These are phyloP conservation scores for Coniochaeta sp. DNA, from an alignment of 2,329 filamentous ascomycete species.

Conservation along the genomic window DNA sequence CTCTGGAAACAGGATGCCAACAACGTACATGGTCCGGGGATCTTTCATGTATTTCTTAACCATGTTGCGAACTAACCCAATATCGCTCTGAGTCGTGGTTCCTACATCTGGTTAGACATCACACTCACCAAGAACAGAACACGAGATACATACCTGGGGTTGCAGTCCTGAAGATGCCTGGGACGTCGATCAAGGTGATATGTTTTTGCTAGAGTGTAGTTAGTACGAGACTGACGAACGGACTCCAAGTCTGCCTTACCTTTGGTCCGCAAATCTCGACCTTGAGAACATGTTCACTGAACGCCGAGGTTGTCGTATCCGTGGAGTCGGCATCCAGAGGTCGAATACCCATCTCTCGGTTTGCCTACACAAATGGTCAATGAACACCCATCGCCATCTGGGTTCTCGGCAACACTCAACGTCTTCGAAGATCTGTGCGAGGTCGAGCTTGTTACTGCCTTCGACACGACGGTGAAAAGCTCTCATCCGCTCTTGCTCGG, in stretches of 20 bases:
- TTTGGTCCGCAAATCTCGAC: conserved; percentile 37
- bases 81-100: conserved; percentile 37
- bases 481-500: conserved; percentile 14
- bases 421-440: conserved; percentile 31
- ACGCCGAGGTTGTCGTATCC: conserved; percentile 11
- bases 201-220: conserved; percentile 26
- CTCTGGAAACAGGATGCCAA: background rate
- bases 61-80: conserved; percentile 36
- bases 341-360: conserved; percentile 35
- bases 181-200: conserved; percentile 47
- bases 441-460: conserved; percentile 24
- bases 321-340: background rate
- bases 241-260: conserved; percentile 13
- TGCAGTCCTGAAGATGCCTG: conserved; percentile 40
- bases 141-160: conserved; percentile 20
- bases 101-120: background rate
- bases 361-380: conserved; percentile 23
- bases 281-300: conserved; percentile 38
- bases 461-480: conserved; percentile 24
- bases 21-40: conserved; percentile 33
- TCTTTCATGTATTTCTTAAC: conserved; percentile 38
- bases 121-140: background rate
- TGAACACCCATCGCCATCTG: background rate
- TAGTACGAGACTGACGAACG: background rate
- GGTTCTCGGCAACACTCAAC: conserved; percentile 19